Conservation (phyloP, 805 yeast species). For the Zygotorulaspora florentina region DNA sequence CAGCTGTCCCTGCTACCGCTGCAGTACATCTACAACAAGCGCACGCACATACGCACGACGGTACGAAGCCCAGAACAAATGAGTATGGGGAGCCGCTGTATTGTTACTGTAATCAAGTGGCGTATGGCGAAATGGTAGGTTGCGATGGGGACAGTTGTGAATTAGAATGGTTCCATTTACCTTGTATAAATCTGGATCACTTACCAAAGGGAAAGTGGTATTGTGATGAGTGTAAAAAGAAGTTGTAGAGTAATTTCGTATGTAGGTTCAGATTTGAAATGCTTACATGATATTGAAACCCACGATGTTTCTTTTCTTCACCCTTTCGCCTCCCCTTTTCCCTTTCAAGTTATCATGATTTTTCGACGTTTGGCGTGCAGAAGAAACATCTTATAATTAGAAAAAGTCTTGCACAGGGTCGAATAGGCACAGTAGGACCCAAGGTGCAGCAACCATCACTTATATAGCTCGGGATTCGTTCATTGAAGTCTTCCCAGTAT, state of each 20-base stretch:
- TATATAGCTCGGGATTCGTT: no score
- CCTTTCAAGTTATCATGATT: no score
- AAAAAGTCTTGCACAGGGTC: no score
- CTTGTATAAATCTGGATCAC: slow-evolving; percentile 82
- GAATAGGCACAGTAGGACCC: no score
- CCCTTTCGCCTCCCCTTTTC: no score
- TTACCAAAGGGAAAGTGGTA: slow-evolving; percentile 86
- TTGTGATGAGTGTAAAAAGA: slow-evolving; percentile 57
- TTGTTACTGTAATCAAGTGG: slow-evolving; percentile 94
- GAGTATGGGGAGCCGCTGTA: slow-evolving; percentile 70
- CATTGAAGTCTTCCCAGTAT: no score
- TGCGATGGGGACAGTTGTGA: slow-evolving; percentile 93
- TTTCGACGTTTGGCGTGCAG: no score
- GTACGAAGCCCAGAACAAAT: slow-evolving; percentile 22
- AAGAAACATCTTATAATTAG: no score
- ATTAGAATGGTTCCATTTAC: slow-evolving; percentile 93
- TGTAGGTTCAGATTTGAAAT: no score
- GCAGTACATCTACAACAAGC: slow-evolving; percentile 2
- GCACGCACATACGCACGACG: not conserved
- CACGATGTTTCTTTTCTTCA: no score
- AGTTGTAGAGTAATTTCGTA: not conserved
- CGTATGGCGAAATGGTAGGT: slow-evolving; percentile 98
- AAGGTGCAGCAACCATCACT: no score
- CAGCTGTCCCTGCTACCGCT: slow-evolving; percentile 12
- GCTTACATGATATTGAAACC: no score